Percentiles rank a stretch among this genome's conserved stretches.
phyloP scores from a whole-genome alignment of 2,329 filamentous ascomycete genomes.

The Pestalotiopsis sp. region DNA sequence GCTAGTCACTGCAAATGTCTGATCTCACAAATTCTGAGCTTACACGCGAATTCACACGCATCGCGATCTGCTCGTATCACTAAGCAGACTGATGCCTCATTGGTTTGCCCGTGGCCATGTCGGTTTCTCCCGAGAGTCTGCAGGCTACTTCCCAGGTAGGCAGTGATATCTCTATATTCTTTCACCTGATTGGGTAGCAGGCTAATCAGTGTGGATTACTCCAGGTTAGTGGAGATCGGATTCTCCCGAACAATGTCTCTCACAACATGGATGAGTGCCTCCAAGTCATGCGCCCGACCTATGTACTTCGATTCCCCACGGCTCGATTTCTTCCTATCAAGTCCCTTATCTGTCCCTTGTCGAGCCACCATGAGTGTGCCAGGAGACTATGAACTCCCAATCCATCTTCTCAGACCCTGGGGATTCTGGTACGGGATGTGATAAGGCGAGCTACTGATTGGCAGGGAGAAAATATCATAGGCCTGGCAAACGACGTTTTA shows the following conservation, averaged over 20 bases:
- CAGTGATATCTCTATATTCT: background rate
- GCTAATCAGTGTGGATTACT: background rate
- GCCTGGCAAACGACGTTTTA: too few species aligned
- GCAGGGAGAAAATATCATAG: too few species aligned
- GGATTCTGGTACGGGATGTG: too few species aligned
- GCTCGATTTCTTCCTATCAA: background rate
- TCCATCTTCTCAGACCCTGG: too few species aligned
- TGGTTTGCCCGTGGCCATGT: background rate
- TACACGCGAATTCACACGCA: too few species aligned
- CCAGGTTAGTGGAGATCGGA: background rate
- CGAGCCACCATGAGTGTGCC: too few species aligned
- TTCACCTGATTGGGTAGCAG: background rate
- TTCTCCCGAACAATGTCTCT: background rate
- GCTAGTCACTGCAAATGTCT: too few species aligned
- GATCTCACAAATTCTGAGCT: too few species aligned
- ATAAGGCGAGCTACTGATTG: too few species aligned
- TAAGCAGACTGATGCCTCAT: too few species aligned
- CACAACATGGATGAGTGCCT: background rate
- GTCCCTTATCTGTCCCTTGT: background rate
- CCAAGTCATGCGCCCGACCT: background rate
- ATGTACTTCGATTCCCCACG: background rate
- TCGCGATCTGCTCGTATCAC: too few species aligned
- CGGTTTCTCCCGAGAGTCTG: constrained; percentile 1
- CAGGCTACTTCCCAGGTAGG: background rate
- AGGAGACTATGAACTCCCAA: too few species aligned